phyloP scores from a whole-genome alignment of 331 rosid genomes.

The Quercus tomentella region DNA sequence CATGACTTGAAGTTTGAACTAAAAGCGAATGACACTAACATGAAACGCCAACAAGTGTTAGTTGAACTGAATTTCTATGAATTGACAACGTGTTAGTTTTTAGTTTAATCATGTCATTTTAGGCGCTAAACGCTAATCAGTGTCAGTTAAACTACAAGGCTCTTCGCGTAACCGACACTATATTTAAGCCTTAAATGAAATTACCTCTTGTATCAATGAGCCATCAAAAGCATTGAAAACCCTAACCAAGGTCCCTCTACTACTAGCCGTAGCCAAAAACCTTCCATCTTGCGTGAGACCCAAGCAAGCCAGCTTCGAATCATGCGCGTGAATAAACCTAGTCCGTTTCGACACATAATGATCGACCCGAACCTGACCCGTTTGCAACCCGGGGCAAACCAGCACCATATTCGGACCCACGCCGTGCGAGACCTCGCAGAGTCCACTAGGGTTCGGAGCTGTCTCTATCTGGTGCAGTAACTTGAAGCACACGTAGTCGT shows the following conservation, averaged over 20 bases:
- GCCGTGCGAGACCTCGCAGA: slow-evolving; percentile 62
- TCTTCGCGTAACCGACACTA: no score
- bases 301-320: slow-evolving; percentile 56
- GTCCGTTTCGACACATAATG: slow-evolving; percentile 67
- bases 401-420: slow-evolving; percentile 45
- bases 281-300: slow-evolving; percentile 67
- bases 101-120: no score
- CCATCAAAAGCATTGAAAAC: slow-evolving; percentile 75
- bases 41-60: no score
- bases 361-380: slow-evolving; percentile 77
- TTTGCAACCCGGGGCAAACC: slow-evolving; percentile 79
- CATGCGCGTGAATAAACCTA: slow-evolving; percentile 63
- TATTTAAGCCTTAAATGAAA: background rate
- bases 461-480: slow-evolving; percentile 58
- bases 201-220: slow-evolving; percentile 85
- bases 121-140: no score
- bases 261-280: slow-evolving; percentile 69
- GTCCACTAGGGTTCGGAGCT: slow-evolving; percentile 63
- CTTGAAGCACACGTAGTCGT: slow-evolving; percentile 50
- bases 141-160: no score
- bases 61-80: no score
- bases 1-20: no score
- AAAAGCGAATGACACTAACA: no score
- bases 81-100: no score
- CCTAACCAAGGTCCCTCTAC: slow-evolving; percentile 72